Conservation (phyloP, 441 rosid species). For the Adansonia grandidieri region DNA sequence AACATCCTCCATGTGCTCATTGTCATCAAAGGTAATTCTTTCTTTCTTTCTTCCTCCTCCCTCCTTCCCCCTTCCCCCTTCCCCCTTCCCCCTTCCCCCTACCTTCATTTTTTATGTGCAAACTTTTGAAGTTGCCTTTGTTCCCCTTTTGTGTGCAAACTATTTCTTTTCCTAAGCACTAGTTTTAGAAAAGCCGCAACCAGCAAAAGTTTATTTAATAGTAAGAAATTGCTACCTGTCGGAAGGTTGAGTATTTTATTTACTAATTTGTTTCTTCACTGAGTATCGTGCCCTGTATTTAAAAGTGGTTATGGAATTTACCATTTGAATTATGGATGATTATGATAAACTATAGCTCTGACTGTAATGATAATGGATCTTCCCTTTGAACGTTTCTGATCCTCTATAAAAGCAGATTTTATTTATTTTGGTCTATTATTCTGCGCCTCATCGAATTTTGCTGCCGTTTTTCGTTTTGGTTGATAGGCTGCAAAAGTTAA, state of each 20-base stretch:
- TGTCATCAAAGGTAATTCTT: conserved; percentile 63
- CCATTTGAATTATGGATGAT: background rate
- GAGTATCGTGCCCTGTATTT: background rate
- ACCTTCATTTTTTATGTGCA: background rate
- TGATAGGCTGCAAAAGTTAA: conserved; percentile 63
- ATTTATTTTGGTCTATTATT: background rate
- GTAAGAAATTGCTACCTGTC: background rate
- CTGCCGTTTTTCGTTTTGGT: background rate
- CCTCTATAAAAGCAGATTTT: background rate
- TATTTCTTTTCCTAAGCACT: background rate
- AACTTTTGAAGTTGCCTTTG: background rate
- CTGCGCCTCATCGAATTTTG: background rate
- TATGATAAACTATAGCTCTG: too few species aligned
- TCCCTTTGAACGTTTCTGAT: background rate
- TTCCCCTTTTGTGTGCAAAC: background rate
- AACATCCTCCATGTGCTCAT: conserved; percentile 69
- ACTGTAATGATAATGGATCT: background rate
- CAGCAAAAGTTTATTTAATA: background rate
- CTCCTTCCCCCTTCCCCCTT: background rate
- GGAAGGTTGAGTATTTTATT: background rate
- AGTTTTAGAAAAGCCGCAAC: background rate
- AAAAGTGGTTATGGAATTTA: background rate
- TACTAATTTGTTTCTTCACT: background rate
- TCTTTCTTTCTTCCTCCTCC: background rate
- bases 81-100: background rate